Evolutionary conservation across 2,329 filamentous ascomycete species (phyloP), one percentile per base, ranked within the genome.

Genomic region (Colletotrichum acutatum): DNA sequence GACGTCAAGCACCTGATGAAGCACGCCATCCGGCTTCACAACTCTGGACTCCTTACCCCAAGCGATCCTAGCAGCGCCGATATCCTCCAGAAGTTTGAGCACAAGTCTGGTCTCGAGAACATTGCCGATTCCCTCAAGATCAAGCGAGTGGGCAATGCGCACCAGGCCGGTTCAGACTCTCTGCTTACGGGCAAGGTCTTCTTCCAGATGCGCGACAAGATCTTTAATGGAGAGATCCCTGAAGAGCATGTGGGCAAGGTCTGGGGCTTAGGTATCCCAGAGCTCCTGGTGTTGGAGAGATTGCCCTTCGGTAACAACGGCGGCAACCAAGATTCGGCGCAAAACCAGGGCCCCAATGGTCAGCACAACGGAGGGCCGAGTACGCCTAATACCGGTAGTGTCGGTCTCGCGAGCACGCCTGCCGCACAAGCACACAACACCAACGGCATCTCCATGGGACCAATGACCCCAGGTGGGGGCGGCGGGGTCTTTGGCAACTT

Each of bases 1-100:
- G 97, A 99, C 80, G 97, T 99, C 77, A 99, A 99, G 85, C 97
- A 97, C 82, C 90, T 99, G 53, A 96, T 98, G 90, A 97, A 98
- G 81, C 92, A 95, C 78, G 95, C 95, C 32, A 93, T 93, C 76
- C 90, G 90, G 77, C 89, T 92, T 66, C 90, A 93, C 79, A 90
- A 90, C 68, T 88, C 89, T 62, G 89, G 84, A 80, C 92, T 90
- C 63, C 82, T 90, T 14, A 91, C 89, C 9, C 92, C 90, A 59
- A 86, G 89, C 66, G 92, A 94, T 72, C 88, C 90, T 2, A 86
- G 86, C 69, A 93, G 91, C 19, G 86, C 89, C 28, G 93, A 95
- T 79, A 93, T 98, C 71, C 86, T 98, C 74, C 91, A 93, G 76
- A 94, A 94, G 76, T 92, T 98, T 68, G 95, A 97, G 78, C 92